A percentile compares a stretch with the other conserved stretches of the same genome.
Conservation (phyloP, 345 rosid species). For the Pelargonium nanum region DNA sequence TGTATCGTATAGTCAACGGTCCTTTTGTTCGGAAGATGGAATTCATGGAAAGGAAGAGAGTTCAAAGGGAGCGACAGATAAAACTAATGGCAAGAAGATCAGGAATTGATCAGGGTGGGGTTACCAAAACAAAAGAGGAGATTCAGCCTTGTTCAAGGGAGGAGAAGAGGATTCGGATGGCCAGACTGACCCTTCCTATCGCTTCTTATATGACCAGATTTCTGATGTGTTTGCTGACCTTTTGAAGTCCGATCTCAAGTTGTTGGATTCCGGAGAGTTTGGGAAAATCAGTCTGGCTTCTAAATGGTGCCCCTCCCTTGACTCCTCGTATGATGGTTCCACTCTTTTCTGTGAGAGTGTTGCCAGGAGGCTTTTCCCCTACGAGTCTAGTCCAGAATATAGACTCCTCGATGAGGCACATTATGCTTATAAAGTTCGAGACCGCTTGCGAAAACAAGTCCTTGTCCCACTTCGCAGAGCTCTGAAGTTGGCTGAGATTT, state of each 20-base stretch:
- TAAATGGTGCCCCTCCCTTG: slow-evolving; percentile 62
- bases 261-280: slow-evolving; percentile 15
- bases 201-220: slow-evolving; percentile 42
- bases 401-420: slow-evolving; percentile 53
- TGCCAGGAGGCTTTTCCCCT: slow-evolving; percentile 35
- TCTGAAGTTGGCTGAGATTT: slow-evolving; percentile 52
- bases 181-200: too few relatives aligned
- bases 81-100: too few relatives aligned
- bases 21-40: slow-evolving; percentile 13
- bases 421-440: slow-evolving; percentile 50
- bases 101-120: too few relatives aligned
- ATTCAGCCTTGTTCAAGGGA: too few relatives aligned
- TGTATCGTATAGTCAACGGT: too few relatives aligned
- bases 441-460: slow-evolving; percentile 44
- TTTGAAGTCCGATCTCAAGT: slow-evolving; percentile 22
- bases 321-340: slow-evolving; percentile 41
- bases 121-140: too few relatives aligned
- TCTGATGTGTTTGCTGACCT: slow-evolving; percentile 37
- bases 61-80: too few relatives aligned
- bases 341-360: slow-evolving; percentile 49
- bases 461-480: slow-evolving; percentile 42
- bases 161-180: too few relatives aligned
- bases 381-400: slow-evolving; percentile 34
- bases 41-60: slow-evolving; percentile 6
- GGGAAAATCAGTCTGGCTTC: slow-evolving; percentile 45